Evolutionary conservation across 2,329 filamentous ascomycete species (phyloP), one percentile per base, ranked within the genome.

Genomic region (Spiromastix sp.): DNA sequence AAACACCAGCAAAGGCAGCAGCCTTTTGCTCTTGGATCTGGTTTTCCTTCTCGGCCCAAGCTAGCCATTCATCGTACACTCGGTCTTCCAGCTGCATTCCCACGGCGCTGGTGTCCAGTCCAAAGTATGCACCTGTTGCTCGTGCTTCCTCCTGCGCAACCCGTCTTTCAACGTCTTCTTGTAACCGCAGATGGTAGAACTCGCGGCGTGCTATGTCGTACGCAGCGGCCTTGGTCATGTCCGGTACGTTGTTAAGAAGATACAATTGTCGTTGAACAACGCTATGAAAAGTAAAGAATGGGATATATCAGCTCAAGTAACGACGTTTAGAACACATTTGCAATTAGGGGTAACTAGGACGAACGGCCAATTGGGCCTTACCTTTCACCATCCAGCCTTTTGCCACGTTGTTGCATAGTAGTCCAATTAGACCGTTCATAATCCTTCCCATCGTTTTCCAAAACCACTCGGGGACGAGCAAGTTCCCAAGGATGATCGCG

Each of bases 401-500:
- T 78, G 22, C 79, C 82, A 4, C 70, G 72, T 63, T 96, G 91
- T 48, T 71, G 66, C 47, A 93, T 59, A 49, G 61, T 77, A 48
- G 79, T 82, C 89, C 89, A 96, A 59, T 95, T 77, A 50, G 77
- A 78, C 36, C 64, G 68, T 56, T 80, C 74, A 34, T 75, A 68
- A 53, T 98, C 89, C 54, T 81, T 82, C 35, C 91, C 91, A 51
- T 89, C 81, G 47, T 78, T 68, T 63, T 98, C 91, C 7, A 96
- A 64, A 30, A 98, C 68, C 39, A 94, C 70, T 47, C 85, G 73
- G 36, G 91, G 91, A 43, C 89, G 73, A 12, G 91, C 91, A 53
- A 98, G 66, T 63, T 98, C 91, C 91, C 91, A 98, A 4, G 91
- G 91, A 57, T 98, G 91, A 59, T 98, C 89, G 52, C 72, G 77